Base-by-base conservation (phyloP, 495 filamentous ascomycete genomes). In the Hypoxylon intermedium region DNA sequence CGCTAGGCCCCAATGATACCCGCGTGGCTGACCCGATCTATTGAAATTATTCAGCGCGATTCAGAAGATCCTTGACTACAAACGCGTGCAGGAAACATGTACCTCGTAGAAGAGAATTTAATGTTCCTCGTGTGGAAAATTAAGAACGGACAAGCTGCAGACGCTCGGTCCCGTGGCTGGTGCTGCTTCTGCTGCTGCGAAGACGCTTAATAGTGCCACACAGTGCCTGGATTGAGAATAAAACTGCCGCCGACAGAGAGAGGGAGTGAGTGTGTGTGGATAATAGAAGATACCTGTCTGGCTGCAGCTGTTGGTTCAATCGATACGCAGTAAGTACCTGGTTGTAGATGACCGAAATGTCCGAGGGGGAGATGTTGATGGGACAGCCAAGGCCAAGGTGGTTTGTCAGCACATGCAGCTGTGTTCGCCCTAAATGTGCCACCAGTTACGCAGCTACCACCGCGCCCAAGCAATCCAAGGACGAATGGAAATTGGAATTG, bases 361-460 rank as follows among this genome's bases (percentile, higher is more conserved):
- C 62, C 62, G 62, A 60, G 28, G 46, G 42, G 45, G 44, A 18
- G 12, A 45, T 30, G 50, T 34, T 54, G 61, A 55, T 60, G 50
- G 51, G 44, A 58, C n/a, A 31, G 20, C 11, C 34, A 33, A 60
- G 15, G 50, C 31, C 34, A 47, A 16, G 34, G 53, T 60, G 55
- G 55, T 60, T 65, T 65, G 61, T 65, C 61, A 65, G 61, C 60
- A 58, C 43, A 20, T 53, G 53, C 60, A 58, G 46, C 53, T 34
- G 49, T 42, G 37, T 30, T 53, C 23, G 48, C 60, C 54, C 54
- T 58, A 64, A 64, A 54, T 53, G 48, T 63, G 60, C 43, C 20
- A 58, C 54, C 28, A 24, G 19, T 15, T 13, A 45, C 31, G 30
- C 12, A 26, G 46, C 40, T 51, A 19, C 28, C 26, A 24, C 34